Evolutionary conservation across 805 yeast species (phyloP), one percentile per base, ranked within the genome.

Genomic region (Candida railenensis): DNA sequence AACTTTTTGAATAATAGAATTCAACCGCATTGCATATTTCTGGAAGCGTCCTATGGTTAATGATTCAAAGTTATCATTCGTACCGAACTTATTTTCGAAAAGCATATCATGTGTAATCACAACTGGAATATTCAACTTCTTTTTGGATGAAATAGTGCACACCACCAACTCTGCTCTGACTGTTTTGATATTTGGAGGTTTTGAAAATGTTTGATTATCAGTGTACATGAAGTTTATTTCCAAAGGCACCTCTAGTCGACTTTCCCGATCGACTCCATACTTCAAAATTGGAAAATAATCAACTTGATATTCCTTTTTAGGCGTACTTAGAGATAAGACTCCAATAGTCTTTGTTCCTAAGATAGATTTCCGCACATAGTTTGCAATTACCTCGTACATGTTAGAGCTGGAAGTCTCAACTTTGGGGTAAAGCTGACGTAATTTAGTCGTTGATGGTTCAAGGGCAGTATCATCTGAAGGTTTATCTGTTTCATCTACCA

Each of bases 71-170:
- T 60, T 61, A 43, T 71, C 74, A 2, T 53, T 34, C 8, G 8
- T 36, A 22, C 9, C 12, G 0, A 49, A 50, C 42, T 55, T 59
- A 51, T 70, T 67, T 33, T 60, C 61, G 53, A 67, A 71, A 4
- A 65, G 40, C 62, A 66, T 62, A 45, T 67, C 74, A 22, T 63
- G 65, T 41, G 62, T 64, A 39, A 70, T 45, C 12, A 65, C 70
- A 2, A 67, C 52, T 0, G 74, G 75, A 9, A 70, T 62, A 0
- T 71, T 71, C 4, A 14, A 22, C 14, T 61, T 38, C 18, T 53
- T 51, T 44, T 62, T 63, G 1, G 72, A 61, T 48, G 63, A 63
- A 20, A 66, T 48, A 0, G 72, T 64, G 34, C 64, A 48, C 2
- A 61, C 62, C 2, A 62, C 57, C 33, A 71, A 49, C 33, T 70